phyloP scores from a whole-genome alignment of 345 rosid species.

The Populus nigra region DNA sequence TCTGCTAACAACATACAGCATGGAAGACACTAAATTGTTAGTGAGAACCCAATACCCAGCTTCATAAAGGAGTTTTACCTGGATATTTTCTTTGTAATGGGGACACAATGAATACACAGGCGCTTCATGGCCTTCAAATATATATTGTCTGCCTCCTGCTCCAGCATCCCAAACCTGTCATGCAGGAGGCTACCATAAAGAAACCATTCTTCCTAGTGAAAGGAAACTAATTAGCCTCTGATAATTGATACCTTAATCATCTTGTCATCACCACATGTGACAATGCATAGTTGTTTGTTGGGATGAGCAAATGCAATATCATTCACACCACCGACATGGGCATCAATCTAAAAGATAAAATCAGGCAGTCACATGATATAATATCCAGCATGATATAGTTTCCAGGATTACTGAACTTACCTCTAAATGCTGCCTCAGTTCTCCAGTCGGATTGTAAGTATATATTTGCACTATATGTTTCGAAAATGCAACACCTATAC shows the following conservation, averaged over 20 bases:
- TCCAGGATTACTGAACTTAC: constrained; percentile 23
- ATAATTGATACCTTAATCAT: constrained; percentile 43
- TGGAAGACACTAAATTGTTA: neutral
- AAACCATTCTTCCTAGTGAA: neutral
- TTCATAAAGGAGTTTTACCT: constrained; percentile 24
- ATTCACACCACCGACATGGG: constrained; percentile 62
- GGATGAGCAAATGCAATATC: constrained; percentile 62
- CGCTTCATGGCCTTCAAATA: constrained; percentile 56
- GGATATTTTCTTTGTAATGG: constrained; percentile 46
- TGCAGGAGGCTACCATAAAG: neutral
- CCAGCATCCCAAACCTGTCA: constrained; percentile 51
- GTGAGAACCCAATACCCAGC: constrained; percentile 3
- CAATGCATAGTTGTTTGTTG: constrained; percentile 45
- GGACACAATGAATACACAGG: constrained; percentile 60
- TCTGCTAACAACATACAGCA: neutral
- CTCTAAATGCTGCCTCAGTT: constrained; percentile 53
- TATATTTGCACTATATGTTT: constrained; percentile 76
- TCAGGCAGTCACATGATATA: neutral
- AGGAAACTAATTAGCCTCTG: neutral
- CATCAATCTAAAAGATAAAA: constrained; percentile 51
- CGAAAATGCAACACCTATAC: constrained; percentile 73
- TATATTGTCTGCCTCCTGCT: constrained; percentile 37
- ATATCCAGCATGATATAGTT: constrained; percentile 1
- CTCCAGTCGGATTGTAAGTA: constrained; percentile 49
- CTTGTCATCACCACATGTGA: constrained; percentile 74